Evolutionary conservation across 176 grass and related monocot species (phyloP), one percentile per base, ranked within the genome.

Genomic region (Pontederia paniculata): DNA sequence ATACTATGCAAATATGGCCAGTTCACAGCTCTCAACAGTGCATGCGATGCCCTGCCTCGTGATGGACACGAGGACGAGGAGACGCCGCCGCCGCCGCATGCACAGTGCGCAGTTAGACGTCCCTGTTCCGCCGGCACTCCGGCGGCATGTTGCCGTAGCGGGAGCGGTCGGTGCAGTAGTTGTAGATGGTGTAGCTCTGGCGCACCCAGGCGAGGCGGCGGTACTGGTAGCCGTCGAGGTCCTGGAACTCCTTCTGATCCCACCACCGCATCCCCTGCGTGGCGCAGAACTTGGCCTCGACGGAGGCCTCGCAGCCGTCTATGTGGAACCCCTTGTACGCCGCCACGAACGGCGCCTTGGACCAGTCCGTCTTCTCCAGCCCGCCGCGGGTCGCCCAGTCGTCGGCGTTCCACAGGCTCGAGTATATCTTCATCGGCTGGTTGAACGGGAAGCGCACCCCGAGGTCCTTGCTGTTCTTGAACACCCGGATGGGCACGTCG

Each of bases 391-490:
- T 63, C 10, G 60, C 60, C 60, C 60, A 63, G 60, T 63, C 60
- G 60, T 63, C 60, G 12, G 28, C 60, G 60, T 63, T 63, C 60
- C 60, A 63, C 60, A 63, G 44, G 60, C 60, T 63, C 10, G 60
- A 63, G 60, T 63, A 63, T 17, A 63, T 15, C 60, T 63, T 63
- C 60, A 63, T 63, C 19, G 60, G 60, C 60, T 63, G 60, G 44
- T 25, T 42, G 44, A 63, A 63, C 1, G 60, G 60, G 60, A 22
- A 63, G 19, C 18, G 9, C 60, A 63, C 60, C 4, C 60, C 60
- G 18, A 63, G 12, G 44, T 63, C 60, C 44, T 48, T 48, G 60
- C 43, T 63, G 60, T 63, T 63, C 60, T 63, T 63, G 60, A 63
- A 63, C 43, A 63, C 44, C 44, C 60, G 10, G 43, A 63, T 63